Base-by-base conservation (phyloP, 176 grass and related monocot genomes). In the Carex kokanica region DNA sequence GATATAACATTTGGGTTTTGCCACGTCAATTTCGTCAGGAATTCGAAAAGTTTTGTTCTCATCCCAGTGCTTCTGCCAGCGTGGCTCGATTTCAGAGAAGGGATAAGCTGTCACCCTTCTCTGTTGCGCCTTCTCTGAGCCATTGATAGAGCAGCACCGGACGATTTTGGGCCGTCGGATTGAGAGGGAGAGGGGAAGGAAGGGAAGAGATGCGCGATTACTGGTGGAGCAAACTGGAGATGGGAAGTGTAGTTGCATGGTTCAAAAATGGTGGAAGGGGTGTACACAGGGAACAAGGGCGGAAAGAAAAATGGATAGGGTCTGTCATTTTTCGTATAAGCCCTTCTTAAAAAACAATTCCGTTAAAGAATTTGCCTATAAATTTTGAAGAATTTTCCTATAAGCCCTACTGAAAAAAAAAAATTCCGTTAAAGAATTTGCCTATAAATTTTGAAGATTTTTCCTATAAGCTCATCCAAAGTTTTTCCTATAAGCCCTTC, bases 11-110 rank as follows among this genome's bases (percentile, higher is more conserved):
- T 98, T 98, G 18, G 96, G 96, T 71, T 83, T 98, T 49, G 91
- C 86, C 59, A 81, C 87, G 49, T 98, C 93, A 62, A 98, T 85
- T 10, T 90, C 96, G 2, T 93, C 91, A 64, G 88, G 89, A 8
- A 86, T 98, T 64, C 89, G 90, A 83, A 98, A 98, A 55, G 95
- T 95, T 64, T 87, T 75, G 74, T 86, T 79, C 81, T 98, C 87
- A 63, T 98, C 95, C 95, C 93, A 95, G 89, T 91, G 84, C 45
- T 71, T 83, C 88, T 98, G 95, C 95, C 95, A 98, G 79, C 92
- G 84, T 21, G 89, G 87, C 81, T 98, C 95, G 53, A 98, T 93
- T 88, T 95, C 89, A 12, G 85, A 83, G 64, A 90, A 98, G 43
- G 93, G 95, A 83, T 98, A 98, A 45, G 92, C 90, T 75, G 86